Conservation (phyloP, 148 eudicot genomes). For the Salicornia ramosissima region DNA sequence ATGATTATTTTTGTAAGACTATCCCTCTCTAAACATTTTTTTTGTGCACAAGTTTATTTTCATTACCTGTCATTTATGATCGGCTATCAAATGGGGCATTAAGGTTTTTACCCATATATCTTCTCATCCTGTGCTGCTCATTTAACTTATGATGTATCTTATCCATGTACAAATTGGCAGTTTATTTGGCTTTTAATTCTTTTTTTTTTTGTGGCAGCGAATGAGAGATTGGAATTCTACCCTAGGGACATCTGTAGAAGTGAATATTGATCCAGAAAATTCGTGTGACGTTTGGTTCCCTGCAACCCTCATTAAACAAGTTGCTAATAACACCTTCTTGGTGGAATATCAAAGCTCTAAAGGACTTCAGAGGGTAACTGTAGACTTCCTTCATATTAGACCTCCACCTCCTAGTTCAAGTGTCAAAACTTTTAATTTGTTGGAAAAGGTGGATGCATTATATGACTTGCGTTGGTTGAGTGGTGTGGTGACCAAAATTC, state of each 20-base stretch:
- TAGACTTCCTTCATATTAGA: conserved; percentile 36
- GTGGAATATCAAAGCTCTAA: conserved; percentile 33
- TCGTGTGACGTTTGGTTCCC: conserved; percentile 33
- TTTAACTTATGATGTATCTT: conserved; percentile 18
- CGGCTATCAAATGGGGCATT: no score
- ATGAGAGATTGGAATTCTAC: conserved; percentile 27
- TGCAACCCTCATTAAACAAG: conserved; percentile 26
- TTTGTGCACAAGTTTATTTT: no score
- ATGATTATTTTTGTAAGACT: no score
- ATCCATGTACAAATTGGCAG: conserved; percentile 25
- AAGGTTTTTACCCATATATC: conserved; percentile 16
- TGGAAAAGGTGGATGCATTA: conserved; percentile 49
- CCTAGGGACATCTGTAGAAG: conserved; percentile 38
- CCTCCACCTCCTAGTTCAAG: conserved; percentile 32
- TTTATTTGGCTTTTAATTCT: conserved; percentile 32
- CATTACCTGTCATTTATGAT: no score
- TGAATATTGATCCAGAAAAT: conserved; percentile 36
- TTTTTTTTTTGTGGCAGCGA: conserved; percentile 29
- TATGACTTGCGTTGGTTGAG: conserved; percentile 41
- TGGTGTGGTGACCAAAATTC: conserved; percentile 39
- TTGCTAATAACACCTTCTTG: conserved; percentile 22
- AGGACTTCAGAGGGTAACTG: conserved; percentile 25
- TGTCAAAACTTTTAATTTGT: conserved; percentile 28
- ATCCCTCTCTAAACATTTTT: no score
- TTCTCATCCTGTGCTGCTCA: conserved; percentile 22